Percentiles rank a stretch among this genome's conserved stretches.
Conservation (phyloP, 176 grass and related monocot species). For the Typha latifolia region DNA sequence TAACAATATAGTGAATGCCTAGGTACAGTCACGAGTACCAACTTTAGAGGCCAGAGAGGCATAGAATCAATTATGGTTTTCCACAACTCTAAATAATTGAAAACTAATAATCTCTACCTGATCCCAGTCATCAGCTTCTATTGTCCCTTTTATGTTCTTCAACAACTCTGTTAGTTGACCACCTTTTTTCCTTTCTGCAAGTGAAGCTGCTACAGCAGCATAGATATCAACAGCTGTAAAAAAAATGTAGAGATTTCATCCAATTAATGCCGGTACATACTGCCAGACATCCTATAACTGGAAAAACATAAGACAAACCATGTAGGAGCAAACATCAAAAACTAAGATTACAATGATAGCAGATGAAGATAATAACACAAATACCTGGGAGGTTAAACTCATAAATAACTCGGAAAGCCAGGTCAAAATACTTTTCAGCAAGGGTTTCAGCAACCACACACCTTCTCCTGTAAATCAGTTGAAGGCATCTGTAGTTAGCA, state of each 20-base stretch:
- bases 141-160: slow-evolving; percentile 93
- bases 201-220: slow-evolving; percentile 76
- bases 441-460: slow-evolving; percentile 83
- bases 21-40: too few relatives aligned
- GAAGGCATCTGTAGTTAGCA: not conserved
- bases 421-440: slow-evolving; percentile 93
- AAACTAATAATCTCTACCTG: slow-evolving; percentile 49
- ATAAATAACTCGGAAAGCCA: slow-evolving; percentile 81
- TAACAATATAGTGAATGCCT: too few relatives aligned
- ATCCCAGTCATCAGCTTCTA: slow-evolving; percentile 90
- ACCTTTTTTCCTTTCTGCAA: slow-evolving; percentile 87
- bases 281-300: not conserved
- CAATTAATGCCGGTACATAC: not conserved
- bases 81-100: not conserved
- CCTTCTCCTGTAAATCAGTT: slow-evolving; percentile 53
- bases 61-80: not conserved
- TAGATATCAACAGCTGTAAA: slow-evolving; percentile 92
- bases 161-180: slow-evolving; percentile 85
- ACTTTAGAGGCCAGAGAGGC: not conserved
- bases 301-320: not conserved
- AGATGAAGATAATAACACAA: not conserved
- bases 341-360: not conserved
- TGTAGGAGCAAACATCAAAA: slow-evolving; percentile 15
- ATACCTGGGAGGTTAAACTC: slow-evolving; percentile 93
- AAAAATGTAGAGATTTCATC: not conserved